phyloP scores from a whole-genome alignment of 164 flowering plant genomes.

The Chimonanthus salicifolius region DNA sequence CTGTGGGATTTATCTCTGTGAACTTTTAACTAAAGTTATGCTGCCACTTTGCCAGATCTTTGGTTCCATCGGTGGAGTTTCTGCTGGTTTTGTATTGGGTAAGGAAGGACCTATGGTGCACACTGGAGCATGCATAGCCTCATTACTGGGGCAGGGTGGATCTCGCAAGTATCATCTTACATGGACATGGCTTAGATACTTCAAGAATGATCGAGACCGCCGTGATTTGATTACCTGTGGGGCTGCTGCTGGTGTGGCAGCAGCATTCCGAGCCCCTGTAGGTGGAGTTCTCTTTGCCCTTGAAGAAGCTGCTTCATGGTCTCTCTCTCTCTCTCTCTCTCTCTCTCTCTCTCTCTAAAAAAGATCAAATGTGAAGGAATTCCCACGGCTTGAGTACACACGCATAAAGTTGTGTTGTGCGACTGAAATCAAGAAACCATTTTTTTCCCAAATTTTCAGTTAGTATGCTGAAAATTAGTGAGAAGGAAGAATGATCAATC shows the following conservation, averaged over 20 bases:
- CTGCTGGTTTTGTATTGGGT: constrained; percentile 88
- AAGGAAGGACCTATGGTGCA: constrained; percentile 99
- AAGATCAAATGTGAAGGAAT: no score
- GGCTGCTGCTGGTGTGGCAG: constrained; percentile 96
- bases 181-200: constrained; percentile 85
- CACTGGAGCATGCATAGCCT: constrained; percentile 93
- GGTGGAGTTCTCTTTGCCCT: constrained; percentile 95
- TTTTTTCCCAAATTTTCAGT: no score
- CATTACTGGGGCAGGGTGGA: constrained; percentile 90
- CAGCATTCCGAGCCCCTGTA: constrained; percentile 95
- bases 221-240: constrained; percentile 94
- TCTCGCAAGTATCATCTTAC: constrained; percentile 78
- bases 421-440: no score
- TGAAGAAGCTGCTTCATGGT: constrained; percentile 98
- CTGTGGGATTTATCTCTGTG: not conserved
- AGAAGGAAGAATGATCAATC: no score
- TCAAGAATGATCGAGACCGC: constrained; percentile 89
- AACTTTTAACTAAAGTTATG: not conserved
- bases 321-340: not conserved
- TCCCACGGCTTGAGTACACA: no score
- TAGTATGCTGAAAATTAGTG: no score
- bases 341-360: not conserved
- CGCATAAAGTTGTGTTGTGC: no score
- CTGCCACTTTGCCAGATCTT: constrained; percentile 46
- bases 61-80: constrained; percentile 76